phyloP scores from a whole-genome alignment of 306 rosid genomes.

The Cicer yamashitae region DNA sequence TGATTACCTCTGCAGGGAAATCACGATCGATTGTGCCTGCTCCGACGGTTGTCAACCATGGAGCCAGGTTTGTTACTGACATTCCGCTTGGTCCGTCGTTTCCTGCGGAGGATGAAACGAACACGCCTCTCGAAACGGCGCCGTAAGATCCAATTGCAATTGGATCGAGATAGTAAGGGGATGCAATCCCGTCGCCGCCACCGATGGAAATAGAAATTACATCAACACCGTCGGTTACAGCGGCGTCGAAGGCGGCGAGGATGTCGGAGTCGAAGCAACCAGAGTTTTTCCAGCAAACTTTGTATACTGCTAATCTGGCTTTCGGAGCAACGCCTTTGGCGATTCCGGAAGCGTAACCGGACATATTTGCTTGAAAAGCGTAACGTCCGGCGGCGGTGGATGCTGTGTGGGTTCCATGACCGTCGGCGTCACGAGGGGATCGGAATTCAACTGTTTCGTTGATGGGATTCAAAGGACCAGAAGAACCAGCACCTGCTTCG shows the following conservation, averaged over 20 bases:
- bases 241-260: slow-evolving; percentile 75
- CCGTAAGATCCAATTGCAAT: slow-evolving; percentile 90
- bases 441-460: slow-evolving; percentile 79
- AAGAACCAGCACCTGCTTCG: slow-evolving; percentile 55
- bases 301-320: slow-evolving; percentile 78
- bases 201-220: slow-evolving; percentile 88
- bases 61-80: slow-evolving; percentile 83
- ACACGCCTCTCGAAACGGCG: slow-evolving; percentile 74
- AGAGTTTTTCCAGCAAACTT: slow-evolving; percentile 86
- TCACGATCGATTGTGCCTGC: slow-evolving; percentile 90
- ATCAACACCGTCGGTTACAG: slow-evolving; percentile 83
- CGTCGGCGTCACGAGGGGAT: slow-evolving; percentile 92
- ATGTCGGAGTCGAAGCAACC: slow-evolving; percentile 94
- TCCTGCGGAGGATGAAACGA: slow-evolving; percentile 82
- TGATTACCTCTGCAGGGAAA: slow-evolving; percentile 70
- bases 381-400: slow-evolving; percentile 87
- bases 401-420: slow-evolving; percentile 95
- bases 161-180: slow-evolving; percentile 87
- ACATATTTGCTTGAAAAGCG: slow-evolving; percentile 72
- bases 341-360: slow-evolving; percentile 81
- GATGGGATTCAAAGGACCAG: slow-evolving; percentile 60
- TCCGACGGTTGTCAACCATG: slow-evolving; percentile 90
- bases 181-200: slow-evolving; percentile 75
- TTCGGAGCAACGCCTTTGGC: slow-evolving; percentile 94
- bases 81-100: slow-evolving; percentile 84